Conservation (phyloP, 78 protist species). For the Emiliania huxleyi region DNA sequence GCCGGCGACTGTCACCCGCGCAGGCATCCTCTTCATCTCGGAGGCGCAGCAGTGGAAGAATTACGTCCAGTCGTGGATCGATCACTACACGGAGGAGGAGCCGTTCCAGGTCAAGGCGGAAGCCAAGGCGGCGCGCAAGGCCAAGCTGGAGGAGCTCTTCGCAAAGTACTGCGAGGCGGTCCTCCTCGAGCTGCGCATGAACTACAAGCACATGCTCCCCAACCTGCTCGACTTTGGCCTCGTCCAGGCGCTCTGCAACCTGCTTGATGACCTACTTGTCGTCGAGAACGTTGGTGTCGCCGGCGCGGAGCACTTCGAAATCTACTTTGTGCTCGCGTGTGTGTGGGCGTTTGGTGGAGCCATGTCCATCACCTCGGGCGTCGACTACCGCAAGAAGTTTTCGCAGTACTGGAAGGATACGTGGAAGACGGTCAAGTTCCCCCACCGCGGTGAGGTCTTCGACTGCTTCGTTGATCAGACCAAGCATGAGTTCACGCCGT, state of each 20-base stretch:
- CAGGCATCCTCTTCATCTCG: constrained; percentile 70
- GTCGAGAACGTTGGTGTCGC: constrained; percentile 36
- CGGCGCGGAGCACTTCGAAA: constrained; percentile 6
- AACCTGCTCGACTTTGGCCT: constrained; percentile 48
- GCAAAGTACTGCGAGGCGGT: constrained; percentile 49
- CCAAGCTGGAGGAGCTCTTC: constrained; percentile 46
- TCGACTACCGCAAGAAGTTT: constrained; percentile 54
- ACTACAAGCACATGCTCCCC: constrained; percentile 43
- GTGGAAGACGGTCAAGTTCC: constrained; percentile 57
- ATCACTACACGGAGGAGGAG: neutral
- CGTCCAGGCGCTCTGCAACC: constrained; percentile 39
- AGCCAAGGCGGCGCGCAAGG: neutral
- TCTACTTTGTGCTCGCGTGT: constrained; percentile 54
- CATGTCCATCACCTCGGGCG: constrained; percentile 32
- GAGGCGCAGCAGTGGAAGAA: constrained; percentile 56
- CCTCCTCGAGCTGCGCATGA: constrained; percentile 25
- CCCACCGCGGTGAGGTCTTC: constrained; percentile 49
- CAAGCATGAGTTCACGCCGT: constrained; percentile 40
- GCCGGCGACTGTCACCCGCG: constrained; percentile 84
- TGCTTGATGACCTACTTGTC: constrained; percentile 28
- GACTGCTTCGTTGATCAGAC: constrained; percentile 49
- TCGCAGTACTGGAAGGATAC: constrained; percentile 54
- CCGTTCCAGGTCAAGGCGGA: neutral
- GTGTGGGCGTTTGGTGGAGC: constrained; percentile 67
- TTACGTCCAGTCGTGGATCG: constrained; percentile 59